These are phyloP conservation scores for Lactifluus echinatus DNA, from an alignment of 768 basidiomycete genomes.

Conservation along the genomic window DNA sequence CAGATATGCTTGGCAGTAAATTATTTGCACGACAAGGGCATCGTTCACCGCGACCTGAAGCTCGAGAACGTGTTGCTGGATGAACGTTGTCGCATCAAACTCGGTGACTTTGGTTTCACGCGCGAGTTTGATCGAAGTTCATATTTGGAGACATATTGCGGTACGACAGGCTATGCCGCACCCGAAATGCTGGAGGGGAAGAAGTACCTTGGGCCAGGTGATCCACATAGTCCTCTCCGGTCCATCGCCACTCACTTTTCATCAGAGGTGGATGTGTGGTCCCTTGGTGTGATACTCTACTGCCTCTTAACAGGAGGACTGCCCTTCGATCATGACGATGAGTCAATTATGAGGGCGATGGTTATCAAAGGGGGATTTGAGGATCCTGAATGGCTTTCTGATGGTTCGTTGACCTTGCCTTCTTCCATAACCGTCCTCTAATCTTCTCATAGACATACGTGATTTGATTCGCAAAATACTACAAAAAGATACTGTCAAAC, in stretches of 20 bases:
- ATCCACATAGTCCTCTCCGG: neutral
- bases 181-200: constrained; percentile 86
- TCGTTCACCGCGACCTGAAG: constrained; percentile 96
- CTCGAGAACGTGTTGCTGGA: constrained; percentile 91
- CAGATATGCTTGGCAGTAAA: constrained; percentile 90
- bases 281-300: constrained; percentile 86
- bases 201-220: constrained; percentile 87
- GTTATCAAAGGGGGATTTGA: constrained; percentile 84
- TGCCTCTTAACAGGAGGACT: constrained; percentile 71
- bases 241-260: neutral
- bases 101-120: constrained; percentile 94
- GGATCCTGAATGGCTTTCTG: constrained; percentile 86
- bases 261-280: constrained; percentile 93
- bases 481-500: constrained; percentile 63
- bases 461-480: constrained; percentile 74
- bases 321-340: constrained; percentile 42
- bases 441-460: constrained; percentile 57
- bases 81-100: constrained; percentile 83
- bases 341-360: constrained; percentile 49
- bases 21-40: constrained; percentile 85
- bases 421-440: neutral
- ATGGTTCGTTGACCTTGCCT: constrained; percentile 42
- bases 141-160: constrained; percentile 89
- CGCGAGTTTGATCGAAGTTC: constrained; percentile 75
- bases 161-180: constrained; percentile 88